Base-by-base conservation (phyloP, 371 early-diverging fungal species). In the Syncephalastrum sp. region DNA sequence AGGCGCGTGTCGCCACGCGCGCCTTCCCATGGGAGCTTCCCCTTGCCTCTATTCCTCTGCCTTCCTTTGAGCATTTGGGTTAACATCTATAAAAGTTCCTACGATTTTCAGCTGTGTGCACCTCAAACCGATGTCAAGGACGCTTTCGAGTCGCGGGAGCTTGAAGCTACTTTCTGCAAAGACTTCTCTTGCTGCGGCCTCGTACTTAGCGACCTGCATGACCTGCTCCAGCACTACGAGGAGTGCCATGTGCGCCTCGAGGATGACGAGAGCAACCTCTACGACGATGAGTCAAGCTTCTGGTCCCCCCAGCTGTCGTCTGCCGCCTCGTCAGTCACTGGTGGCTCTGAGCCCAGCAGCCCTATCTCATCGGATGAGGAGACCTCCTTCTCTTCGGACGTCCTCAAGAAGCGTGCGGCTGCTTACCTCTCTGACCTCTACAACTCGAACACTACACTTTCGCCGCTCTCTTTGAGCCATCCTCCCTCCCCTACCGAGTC, bases 141-240 rank as follows among this genome's bases (percentile, higher is more conserved):
- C 38, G 63, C 68, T 17, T 72, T 77, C 60, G 79, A 78, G 60
- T 75, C 75, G n/a, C 68, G 87, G 79, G 89, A 67, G 79, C 82
- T 96, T 47, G 97, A 96, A 69, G 90, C 88, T 62, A 75, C 83
- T 49, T 96, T 90, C 70, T 96, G 95, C 81, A 88, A 91, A 68
- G 92, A 97, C 80, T 97, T 95, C 64, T 82, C 82, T 53, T 97
- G 97, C 81, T 97, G 97, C 67, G 96, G 96, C 7, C 70, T 90
- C 47, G 73, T 85, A 38, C 81, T 97, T 52, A 80, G 82, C 46
- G 91, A 92, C 70, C 82, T 97, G 59, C 96, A 96, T 77, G 95
- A 93, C 61, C 87, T 97, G 50, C 77, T 95, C 54, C 92, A 94
- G 65, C 97, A 97, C 75, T 95, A 93, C 74, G 97, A 97, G 72